Percentiles rank a stretch among this genome's conserved stretches.
Evolutionary conservation across 148 eudicot species (phyloP).

Genomic region (Talinum fruticosum): DNA sequence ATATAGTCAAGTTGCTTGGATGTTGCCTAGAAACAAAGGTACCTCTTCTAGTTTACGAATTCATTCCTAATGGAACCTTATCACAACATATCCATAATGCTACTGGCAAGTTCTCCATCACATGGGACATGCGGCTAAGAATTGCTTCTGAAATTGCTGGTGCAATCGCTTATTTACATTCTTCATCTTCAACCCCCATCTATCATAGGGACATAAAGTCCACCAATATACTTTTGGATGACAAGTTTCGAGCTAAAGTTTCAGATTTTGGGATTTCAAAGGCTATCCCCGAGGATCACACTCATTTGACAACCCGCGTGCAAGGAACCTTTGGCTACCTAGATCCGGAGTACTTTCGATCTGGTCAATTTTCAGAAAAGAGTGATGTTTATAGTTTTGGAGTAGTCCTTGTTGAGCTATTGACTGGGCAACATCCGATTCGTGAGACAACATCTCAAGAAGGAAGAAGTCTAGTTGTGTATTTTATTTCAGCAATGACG

Average conservation of each 20-base stretch:
- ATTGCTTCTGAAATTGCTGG: conserved; percentile 34
- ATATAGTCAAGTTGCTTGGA: not conserved
- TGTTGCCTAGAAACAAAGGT: not conserved
- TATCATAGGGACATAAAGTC: conserved; percentile 44
- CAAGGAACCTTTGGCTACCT: conserved; percentile 43
- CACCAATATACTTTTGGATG: conserved; percentile 35
- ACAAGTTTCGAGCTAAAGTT: conserved; percentile 31
- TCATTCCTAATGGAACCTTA: not conserved
- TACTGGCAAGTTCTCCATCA: not conserved
- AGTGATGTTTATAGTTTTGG: conserved; percentile 34
- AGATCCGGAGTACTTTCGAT: conserved; percentile 39
- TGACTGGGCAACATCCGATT: not conserved
- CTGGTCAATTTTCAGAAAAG: conserved; percentile 11
- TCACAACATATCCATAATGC: not conserved
- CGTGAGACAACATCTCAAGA: not conserved
- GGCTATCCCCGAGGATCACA: conserved; percentile 25
- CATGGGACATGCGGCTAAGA: conserved; percentile 34
- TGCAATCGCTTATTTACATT: conserved; percentile 38
- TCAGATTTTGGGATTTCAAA: conserved; percentile 42
- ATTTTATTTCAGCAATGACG: not conserved
- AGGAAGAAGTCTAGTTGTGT: not conserved
- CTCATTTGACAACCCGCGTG: conserved; percentile 42
- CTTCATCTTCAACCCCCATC: conserved; percentile 27
- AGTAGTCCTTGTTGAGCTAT: conserved; percentile 33
- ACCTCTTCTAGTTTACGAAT: not conserved